Evolutionary conservation across 768 basidiomycete species (phyloP).

Genomic region (Suillus fuscotomentosus): DNA sequence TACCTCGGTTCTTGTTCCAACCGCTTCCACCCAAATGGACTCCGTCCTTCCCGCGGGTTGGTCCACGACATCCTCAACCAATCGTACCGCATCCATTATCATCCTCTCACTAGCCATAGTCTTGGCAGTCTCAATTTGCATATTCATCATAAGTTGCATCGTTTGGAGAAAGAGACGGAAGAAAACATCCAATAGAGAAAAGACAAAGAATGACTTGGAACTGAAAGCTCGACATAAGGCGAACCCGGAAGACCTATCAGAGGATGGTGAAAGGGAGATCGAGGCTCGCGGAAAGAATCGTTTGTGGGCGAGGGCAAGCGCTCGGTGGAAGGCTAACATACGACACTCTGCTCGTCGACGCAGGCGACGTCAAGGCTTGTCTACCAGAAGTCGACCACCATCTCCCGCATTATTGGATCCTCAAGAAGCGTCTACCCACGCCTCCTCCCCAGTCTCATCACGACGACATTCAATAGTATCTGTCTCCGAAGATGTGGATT

Average conservation of each 20-base stretch:
- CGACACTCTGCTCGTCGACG: slow-evolving; percentile 62
- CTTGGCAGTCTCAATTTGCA: slow-evolving; percentile 59
- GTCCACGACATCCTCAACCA: slow-evolving; percentile 28
- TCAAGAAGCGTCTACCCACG: slow-evolving; percentile 7
- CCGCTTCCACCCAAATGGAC: slow-evolving; percentile 19
- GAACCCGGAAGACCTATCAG: slow-evolving; percentile 22
- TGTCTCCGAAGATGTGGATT: slow-evolving; percentile 4
- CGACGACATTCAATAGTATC: slow-evolving; percentile 27
- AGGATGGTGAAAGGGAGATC: slow-evolving; percentile 38
- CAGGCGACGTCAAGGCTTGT: slow-evolving; percentile 20
- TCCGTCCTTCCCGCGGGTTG: slow-evolving; percentile 54
- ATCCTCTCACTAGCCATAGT: slow-evolving; percentile 60
- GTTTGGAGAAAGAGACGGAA: slow-evolving; percentile 53
- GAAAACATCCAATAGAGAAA: slow-evolving; percentile 27
- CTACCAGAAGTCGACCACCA: slow-evolving; percentile 12
- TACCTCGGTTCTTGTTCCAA: slow-evolving; percentile 16
- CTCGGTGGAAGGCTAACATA: slow-evolving; percentile 66
- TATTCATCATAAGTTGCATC: slow-evolving; percentile 60
- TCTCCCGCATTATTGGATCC: slow-evolving; percentile 19
- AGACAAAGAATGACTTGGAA: slow-evolving; percentile 45
- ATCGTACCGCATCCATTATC: slow-evolving; percentile 39
- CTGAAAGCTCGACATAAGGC: slow-evolving; percentile 35
- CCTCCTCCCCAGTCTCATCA: slow-evolving; percentile 20
- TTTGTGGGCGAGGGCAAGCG: slow-evolving; percentile 63
- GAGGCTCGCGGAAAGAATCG: slow-evolving; percentile 52